These are phyloP conservation scores for Shiraia bambusicola DNA, from an alignment of 2,329 filamentous ascomycete species.

Conservation along the genomic window DNA sequence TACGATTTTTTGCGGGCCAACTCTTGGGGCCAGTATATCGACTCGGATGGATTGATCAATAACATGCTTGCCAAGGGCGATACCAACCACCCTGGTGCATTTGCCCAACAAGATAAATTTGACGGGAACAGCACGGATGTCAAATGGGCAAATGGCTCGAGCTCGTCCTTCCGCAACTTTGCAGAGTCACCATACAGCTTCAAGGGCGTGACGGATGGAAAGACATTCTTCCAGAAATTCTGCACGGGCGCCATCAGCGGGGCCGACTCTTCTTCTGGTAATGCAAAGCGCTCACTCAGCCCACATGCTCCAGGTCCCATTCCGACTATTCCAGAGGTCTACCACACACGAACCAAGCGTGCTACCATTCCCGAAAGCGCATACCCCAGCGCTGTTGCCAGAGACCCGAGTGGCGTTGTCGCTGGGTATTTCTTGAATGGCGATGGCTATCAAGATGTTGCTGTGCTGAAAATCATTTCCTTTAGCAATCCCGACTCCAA, in stretches of 20 bases:
- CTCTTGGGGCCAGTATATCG: conserved; percentile 21
- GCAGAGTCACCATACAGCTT: conserved; percentile 26
- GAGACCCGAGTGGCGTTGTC: conserved; percentile 26
- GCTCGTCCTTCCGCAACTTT: conserved; percentile 13
- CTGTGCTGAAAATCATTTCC: conserved; percentile 47
- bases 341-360: conserved; percentile 23
- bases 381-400: conserved; percentile 17
- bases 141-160: conserved; percentile 38
- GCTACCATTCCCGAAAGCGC: conserved; percentile 8
- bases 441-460: conserved; percentile 38
- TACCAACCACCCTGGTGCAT: conserved; percentile 18
- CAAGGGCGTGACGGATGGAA: conserved; percentile 34
- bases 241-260: conserved; percentile 19
- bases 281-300: conserved; percentile 10
- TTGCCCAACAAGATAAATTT: conserved; percentile 18
- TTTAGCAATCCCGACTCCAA: conserved; percentile 31
- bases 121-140: conserved; percentile 26
- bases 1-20: conserved; percentile 25
- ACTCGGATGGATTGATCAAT: conserved; percentile 26
- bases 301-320: conserved; percentile 10
- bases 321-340: conserved; percentile 26
- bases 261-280: conserved; percentile 1
- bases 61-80: conserved; percentile 27
- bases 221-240: conserved; percentile 43
- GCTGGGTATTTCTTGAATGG: conserved; percentile 49